Conservation (phyloP, 1,284 basidiomycete species). For the Apiotrichum montevideense region DNA sequence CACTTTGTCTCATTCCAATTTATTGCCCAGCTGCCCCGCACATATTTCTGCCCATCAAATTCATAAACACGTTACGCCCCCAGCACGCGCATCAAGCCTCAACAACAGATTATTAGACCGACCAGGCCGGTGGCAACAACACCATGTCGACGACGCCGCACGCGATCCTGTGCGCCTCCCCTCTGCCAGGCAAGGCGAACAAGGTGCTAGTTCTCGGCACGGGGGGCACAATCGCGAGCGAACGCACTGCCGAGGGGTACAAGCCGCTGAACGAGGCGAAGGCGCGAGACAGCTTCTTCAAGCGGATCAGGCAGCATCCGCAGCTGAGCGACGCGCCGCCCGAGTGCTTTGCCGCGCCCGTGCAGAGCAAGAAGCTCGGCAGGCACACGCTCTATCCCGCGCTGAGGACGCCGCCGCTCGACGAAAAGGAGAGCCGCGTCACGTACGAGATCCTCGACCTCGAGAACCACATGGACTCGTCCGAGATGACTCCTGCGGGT, state of each 20-base stretch:
- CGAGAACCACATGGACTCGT: conserved; percentile 42
- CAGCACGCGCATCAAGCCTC: too few species aligned
- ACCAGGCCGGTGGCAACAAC: neutral
- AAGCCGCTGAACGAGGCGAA: conserved; percentile 32
- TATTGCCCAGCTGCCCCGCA: too few species aligned
- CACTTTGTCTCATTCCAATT: too few species aligned
- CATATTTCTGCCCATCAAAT: too few species aligned
- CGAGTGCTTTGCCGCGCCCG: conserved; percentile 1
- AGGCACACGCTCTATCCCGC: conserved; percentile 33
- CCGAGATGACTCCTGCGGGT: conserved; percentile 43
- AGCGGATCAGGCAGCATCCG: conserved; percentile 42
- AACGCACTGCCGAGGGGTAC: conserved; percentile 35
- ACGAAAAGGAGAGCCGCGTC: conserved; percentile 30
- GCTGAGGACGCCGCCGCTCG: conserved; percentile 35
- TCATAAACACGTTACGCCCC: too few species aligned
- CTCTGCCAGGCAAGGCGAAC: neutral
- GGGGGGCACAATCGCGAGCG: conserved; percentile 42
- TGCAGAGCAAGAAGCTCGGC: conserved; percentile 13
- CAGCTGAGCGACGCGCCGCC: conserved; percentile 24
- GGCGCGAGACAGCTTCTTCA: conserved; percentile 35
- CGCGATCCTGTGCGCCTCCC: neutral
- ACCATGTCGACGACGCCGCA: neutral
- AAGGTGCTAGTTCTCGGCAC: conserved; percentile 39
- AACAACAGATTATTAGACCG: too few species aligned
- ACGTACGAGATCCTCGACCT: conserved; percentile 43